phyloP scores from a whole-genome alignment of 2,329 filamentous ascomycete species.

The Paecilomyces sp. region DNA sequence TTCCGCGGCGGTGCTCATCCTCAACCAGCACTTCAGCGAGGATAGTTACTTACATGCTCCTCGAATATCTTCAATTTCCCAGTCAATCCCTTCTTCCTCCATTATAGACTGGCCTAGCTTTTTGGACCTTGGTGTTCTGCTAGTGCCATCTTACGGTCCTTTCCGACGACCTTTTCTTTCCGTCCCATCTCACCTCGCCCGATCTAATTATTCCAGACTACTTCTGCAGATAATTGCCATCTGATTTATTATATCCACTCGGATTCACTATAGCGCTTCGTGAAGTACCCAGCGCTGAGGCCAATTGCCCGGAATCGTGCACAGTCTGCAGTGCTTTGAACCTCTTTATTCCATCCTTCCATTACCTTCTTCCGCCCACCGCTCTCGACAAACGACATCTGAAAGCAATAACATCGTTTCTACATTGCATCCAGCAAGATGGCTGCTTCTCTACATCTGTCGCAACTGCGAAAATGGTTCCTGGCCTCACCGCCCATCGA shows the following conservation, averaged over 20 bases:
- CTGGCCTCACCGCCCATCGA: slow-evolving; percentile 83
- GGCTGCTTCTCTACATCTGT: slow-evolving; percentile 51
- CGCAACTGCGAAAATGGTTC: slow-evolving; percentile 65
- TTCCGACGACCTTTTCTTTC: slow-evolving; percentile 1
- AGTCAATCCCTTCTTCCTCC: neutral
- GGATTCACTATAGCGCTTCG: neutral
- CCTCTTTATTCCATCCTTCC: neutral
- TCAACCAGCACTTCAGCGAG: neutral
- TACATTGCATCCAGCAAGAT: slow-evolving; percentile 15
- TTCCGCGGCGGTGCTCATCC: neutral
- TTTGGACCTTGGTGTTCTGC: neutral
- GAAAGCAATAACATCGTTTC: neutral
- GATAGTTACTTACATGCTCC: neutral
- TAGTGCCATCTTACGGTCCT: neutral
- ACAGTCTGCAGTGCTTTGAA: neutral
- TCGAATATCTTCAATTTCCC: neutral
- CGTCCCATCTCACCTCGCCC: neutral
- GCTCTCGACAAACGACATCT: neutral
- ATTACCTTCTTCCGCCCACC: neutral
- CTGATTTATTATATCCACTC: neutral
- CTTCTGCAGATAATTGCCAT: neutral
- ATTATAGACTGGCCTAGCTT: neutral
- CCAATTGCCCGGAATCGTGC: neutral
- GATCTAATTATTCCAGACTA: neutral
- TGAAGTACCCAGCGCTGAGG: neutral